Conservation (phyloP, 306 rosid genomes). For the Canavalia ensiformis region DNA sequence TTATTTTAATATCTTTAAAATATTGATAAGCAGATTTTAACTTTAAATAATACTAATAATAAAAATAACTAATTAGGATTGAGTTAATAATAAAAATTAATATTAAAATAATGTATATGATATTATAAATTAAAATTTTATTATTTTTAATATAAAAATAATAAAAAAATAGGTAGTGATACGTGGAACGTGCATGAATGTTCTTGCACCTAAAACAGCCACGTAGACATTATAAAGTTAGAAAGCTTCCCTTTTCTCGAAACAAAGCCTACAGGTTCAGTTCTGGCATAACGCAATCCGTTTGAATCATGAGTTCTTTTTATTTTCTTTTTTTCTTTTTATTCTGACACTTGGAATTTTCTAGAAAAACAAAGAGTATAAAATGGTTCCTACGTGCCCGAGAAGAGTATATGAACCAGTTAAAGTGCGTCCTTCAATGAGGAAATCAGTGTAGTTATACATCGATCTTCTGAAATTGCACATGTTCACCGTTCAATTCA, state of each 20-base stretch:
- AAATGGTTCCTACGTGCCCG: conserved; percentile 13
- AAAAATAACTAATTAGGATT: no score
- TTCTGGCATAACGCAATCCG: conserved; percentile 13
- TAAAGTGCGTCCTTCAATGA: conserved; percentile 9
- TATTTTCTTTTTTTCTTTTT: not conserved
- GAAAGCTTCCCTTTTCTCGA: conserved; percentile 42
- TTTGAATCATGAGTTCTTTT: not conserved
- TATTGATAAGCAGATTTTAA: no score
- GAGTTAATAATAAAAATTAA: no score
- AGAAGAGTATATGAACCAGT: conserved; percentile 25
- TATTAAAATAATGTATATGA: no score
- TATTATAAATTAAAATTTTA: not conserved
- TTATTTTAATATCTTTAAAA: no score
- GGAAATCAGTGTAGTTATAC: conserved; percentile 20
- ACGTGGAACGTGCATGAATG: conserved; percentile 78
- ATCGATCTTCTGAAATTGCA: conserved; percentile 15
- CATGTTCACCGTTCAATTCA: conserved; percentile 31
- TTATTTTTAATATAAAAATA: no score
- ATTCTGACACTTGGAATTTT: conserved; percentile 37
- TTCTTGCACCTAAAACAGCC: conserved; percentile 50
- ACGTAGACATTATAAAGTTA: conserved; percentile 52
- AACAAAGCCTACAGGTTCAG: conserved; percentile 45
- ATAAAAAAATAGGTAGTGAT: conserved; percentile 1
- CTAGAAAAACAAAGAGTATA: conserved; percentile 33
- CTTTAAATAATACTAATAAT: no score